Percentiles rank a stretch among this genome's conserved stretches.
Conservation (phyloP, 164 flowering plant genomes). For the Santalum album region DNA sequence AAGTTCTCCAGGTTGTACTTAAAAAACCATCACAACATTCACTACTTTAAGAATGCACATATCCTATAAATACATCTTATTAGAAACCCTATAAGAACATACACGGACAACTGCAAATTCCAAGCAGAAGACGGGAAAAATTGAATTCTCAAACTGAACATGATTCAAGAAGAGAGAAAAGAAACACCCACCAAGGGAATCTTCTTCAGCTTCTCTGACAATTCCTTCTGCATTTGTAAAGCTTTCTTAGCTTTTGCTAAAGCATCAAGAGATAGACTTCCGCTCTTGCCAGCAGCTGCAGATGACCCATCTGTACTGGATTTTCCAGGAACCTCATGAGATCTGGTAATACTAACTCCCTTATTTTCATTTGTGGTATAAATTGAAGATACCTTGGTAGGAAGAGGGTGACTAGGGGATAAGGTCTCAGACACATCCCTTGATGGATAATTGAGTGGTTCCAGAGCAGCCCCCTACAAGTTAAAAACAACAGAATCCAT, state of each 20-base stretch:
- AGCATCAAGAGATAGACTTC: slow-evolving; percentile 81
- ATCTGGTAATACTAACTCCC: slow-evolving; percentile 96
- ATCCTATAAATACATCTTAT: no score
- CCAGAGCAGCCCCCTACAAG: slow-evolving; percentile 45
- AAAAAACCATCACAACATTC: no score
- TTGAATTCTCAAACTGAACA: no score
- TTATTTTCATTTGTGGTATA: slow-evolving; percentile 95
- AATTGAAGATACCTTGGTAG: slow-evolving; percentile 95
- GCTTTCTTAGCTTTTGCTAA: slow-evolving; percentile 88
- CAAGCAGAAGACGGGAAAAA: no score
- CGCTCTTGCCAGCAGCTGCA: slow-evolving; percentile 74
- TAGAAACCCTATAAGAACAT: no score
- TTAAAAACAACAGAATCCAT: slow-evolving; percentile 3
- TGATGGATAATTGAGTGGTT: slow-evolving; percentile 31
- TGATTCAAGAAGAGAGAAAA: neutral
- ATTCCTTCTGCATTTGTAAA: slow-evolving; percentile 77
- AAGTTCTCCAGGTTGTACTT: no score
- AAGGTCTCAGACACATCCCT: slow-evolving; percentile 29
- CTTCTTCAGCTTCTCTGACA: slow-evolving; percentile 80
- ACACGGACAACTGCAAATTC: no score
- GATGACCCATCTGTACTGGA: slow-evolving; percentile 98
- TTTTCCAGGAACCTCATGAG: slow-evolving; percentile 99
- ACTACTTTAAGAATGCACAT: no score
- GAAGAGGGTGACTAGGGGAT: slow-evolving; percentile 31
- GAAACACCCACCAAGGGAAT: slow-evolving; percentile 56